phyloP scores from a whole-genome alignment of 139 green algal species.

The Trebouxia sp. region DNA sequence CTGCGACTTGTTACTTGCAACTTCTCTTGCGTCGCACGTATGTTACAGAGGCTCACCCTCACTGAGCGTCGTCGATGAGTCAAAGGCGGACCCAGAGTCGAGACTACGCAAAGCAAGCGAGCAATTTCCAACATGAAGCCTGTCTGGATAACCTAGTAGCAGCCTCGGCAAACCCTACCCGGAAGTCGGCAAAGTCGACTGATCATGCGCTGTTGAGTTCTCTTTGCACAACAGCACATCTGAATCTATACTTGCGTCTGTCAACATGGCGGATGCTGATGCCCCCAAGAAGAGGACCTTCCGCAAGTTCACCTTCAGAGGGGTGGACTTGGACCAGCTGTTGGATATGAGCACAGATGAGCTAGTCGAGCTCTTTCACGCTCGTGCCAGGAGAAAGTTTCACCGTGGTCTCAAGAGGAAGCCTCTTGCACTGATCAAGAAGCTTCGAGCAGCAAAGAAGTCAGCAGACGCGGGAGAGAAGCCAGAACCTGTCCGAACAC shows the following conservation, averaged over 20 bases:
- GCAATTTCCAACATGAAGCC: no score
- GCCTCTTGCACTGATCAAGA: constrained; percentile 94
- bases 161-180: background rate
- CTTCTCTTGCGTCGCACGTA: no score
- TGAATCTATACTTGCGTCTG: background rate
- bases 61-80: no score
- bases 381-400: constrained; percentile 72
- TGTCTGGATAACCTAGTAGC: no score
- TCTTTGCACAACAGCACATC: background rate
- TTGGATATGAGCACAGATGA: constrained; percentile 95
- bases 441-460: constrained; percentile 93
- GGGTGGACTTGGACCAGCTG: constrained; percentile 98
- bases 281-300: constrained; percentile 69
- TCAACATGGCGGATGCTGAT: constrained; percentile 39
- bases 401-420: constrained; percentile 97
- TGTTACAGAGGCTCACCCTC: no score
- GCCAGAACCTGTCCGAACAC: constrained; percentile 96
- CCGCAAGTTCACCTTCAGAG: constrained; percentile 87
- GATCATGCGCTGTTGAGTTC: background rate
- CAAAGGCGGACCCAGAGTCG: no score
- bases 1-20: no score
- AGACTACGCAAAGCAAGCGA: no score
- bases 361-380: constrained; percentile 83
- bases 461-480: constrained; percentile 77
- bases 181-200: background rate